Conservation (phyloP, 116 monocot species). For the Phalaenopsis hybrid region DNA sequence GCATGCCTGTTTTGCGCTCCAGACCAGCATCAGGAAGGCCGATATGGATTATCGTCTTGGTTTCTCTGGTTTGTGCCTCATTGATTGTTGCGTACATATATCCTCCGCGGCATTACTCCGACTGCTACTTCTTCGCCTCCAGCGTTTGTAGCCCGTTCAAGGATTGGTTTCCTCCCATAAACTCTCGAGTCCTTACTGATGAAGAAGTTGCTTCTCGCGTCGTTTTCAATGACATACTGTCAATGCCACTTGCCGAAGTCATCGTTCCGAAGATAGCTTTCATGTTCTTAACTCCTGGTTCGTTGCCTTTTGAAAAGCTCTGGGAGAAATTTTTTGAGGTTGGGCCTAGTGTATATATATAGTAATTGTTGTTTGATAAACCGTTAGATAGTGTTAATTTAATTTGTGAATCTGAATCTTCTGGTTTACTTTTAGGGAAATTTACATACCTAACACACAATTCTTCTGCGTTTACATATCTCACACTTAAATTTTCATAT, state of each 20-base stretch:
- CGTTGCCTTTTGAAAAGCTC: conserved; percentile 89
- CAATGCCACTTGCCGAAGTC: conserved; percentile 28
- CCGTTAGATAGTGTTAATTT: neutral
- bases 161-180: conserved; percentile 78
- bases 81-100: conserved; percentile 69
- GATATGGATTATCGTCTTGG: conserved; percentile 62
- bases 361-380: neutral
- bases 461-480: no score
- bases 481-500: no score
- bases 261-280: conserved; percentile 80
- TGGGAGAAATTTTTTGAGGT: conserved; percentile 96
- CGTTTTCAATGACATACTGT: conserved; percentile 58
- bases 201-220: conserved; percentile 65
- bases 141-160: conserved; percentile 55
- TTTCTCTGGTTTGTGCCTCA: conserved; percentile 56
- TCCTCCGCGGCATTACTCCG: conserved; percentile 39
- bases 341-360: neutral
- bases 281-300: conserved; percentile 87
- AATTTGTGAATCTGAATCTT: neutral
- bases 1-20: conserved; percentile 45
- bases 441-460: no score
- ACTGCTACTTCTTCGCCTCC: conserved; percentile 73
- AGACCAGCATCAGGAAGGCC: conserved; percentile 52
- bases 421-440: neutral
- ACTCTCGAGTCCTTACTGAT: conserved; percentile 48